Base-by-base conservation (phyloP, 2,329 filamentous ascomycete species). In the Lachnellula subtilissima region DNA sequence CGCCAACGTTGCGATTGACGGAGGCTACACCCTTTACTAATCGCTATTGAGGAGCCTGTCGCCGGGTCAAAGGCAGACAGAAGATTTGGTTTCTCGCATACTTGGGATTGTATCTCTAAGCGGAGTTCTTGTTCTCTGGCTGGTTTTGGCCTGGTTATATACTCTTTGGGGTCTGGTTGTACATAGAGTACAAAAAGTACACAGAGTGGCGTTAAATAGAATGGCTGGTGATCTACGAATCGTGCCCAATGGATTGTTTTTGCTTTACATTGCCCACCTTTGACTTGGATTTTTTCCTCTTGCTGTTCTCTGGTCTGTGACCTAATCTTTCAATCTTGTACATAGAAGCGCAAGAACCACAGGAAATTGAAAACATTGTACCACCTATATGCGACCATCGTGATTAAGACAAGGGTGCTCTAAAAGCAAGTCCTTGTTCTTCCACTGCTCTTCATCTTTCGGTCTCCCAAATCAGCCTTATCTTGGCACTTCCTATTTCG, bases 1-100 rank as follows among this genome's bases (percentile, higher is more conserved):
- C 52, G 79, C 81, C 69, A 88, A 91, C 75, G 79, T 69, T 49
- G 59, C 67, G 51, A 69, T 69, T 14, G 67, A 69, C 42, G 67
- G 67, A 50, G 67, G 67, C 23, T 69, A 69, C 56, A 67, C 66
- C 23, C 61, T 69, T 36, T 69, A 68, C 57, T 69, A 54, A 62
- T 54, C 55, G 62, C 48, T 64, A 60, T 22, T 62, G 56, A 65
- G 52, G 59, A 58, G 52, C 56, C 23, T 52, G 32, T 52, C 42
- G 36, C 45, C 40, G 36, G 17, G 46, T 25, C 17, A 43, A 46
- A 45, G n/a, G 12, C 25, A 36, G 23, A 36, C 14, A 48, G 46
- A 6, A 11, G 8, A 50, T n/a, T n/a, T 6, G 14, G 15, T 50
- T 50, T 40, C 28, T 50, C 45, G 22, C 28, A 48, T 48, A 28